phyloP scores from a whole-genome alignment of 2,329 filamentous ascomycete genomes.

The Diplocarpon mali region DNA sequence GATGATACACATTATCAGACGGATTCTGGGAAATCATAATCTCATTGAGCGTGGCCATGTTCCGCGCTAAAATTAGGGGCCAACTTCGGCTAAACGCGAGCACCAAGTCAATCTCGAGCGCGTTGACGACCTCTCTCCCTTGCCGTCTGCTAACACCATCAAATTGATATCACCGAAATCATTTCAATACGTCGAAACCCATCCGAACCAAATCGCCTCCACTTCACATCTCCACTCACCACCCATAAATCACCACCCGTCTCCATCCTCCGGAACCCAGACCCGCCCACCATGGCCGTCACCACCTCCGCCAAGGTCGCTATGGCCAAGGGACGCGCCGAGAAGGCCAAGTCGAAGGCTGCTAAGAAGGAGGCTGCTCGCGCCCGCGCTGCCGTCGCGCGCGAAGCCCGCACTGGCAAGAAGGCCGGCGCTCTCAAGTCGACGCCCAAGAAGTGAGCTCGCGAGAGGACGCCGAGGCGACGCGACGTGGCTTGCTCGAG shows the following conservation, averaged over 20 bases:
- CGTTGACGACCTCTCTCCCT: too few relatives aligned
- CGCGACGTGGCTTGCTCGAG: neutral
- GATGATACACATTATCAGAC: too few relatives aligned
- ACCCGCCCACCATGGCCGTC: conserved; percentile 5
- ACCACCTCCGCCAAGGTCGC: conserved; percentile 3
- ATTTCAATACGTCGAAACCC: too few relatives aligned
- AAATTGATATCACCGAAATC: too few relatives aligned
- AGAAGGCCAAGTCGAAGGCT: conserved; percentile 11
- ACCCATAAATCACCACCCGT: neutral
- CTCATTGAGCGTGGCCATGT: too few relatives aligned
- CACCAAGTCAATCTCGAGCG: too few relatives aligned
- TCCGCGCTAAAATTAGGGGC: too few relatives aligned
- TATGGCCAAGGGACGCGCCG: conserved; percentile 10
- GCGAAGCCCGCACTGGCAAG: conserved; percentile 11
- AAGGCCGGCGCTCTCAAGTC: conserved; percentile 6
- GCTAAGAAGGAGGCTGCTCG: conserved; percentile 11
- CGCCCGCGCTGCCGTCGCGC: conserved; percentile 8
- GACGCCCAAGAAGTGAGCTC: conserved; percentile 10
- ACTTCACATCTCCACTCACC: neutral
- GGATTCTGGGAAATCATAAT: too few relatives aligned
- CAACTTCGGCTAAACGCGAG: too few relatives aligned
- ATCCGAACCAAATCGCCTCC: too few relatives aligned
- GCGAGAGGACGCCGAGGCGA: neutral
- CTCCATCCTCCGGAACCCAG: neutral
- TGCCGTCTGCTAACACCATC: too few relatives aligned